Base-by-base conservation (phyloP, 208 protist species). In the Wallacemonas sp. region DNA sequence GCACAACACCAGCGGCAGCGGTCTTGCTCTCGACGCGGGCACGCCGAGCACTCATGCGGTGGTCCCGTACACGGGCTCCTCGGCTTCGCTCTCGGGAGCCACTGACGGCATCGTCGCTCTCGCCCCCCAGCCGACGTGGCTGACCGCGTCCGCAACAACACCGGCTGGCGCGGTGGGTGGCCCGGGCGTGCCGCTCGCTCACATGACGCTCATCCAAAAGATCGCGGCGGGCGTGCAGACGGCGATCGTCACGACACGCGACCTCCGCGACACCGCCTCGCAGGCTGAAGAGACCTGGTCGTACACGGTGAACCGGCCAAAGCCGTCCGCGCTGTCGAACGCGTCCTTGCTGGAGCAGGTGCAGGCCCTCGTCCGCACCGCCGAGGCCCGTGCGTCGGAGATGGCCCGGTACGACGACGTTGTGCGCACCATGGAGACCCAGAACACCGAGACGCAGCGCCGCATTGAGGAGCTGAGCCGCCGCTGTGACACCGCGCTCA, bases 181-280 rank as follows among this genome's bases (percentile, higher is more conserved):
- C 17, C 32, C 36, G 33, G 87, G 83, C 11, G 72, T 90, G n/a
- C 79, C 83, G 0, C 39, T 71, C 3, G 80, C 85, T 70, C 83
- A 90, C 63, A 90, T 93, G 81, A 70, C 78, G 16, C 55, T 93
- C n/a, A 47, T 93, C 14, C 83, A 88, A 29, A 85, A 81, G 56
- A 64, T 90, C n/a, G 83, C 79, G 43, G 61, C 72, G 21, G 79
- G 79, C 49, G 61, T 93, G 9, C 80, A 76, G 54, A 57, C 66
- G 1, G 78, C 79, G n/a, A 77, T 74, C 21, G 60, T 76, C 0
- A 70, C 48, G 16, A 71, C 77, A 5, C 72, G 78, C 14, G 83
- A 90, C 46, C 55, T 90, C 8, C 78, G 71, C 60, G 79, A 80
- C 71, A 64, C 81, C 24, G 65, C 70, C 0, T 34, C 58, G 2